phyloP scores from a whole-genome alignment of 352 stramenopile species.

The Phytopythium delawarense region DNA sequence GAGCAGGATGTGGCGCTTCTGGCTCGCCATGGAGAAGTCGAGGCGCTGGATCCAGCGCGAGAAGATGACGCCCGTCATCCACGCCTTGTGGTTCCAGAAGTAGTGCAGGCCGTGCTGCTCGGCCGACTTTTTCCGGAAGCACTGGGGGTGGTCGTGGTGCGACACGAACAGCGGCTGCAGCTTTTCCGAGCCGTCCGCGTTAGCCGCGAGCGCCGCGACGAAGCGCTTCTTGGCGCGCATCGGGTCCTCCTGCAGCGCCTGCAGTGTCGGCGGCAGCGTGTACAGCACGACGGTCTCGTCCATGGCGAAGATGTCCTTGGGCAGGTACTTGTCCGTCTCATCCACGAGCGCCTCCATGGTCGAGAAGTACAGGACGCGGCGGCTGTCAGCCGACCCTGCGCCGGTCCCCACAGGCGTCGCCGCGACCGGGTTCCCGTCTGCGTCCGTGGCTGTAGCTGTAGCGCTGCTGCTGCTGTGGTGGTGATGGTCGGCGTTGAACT shows the following conservation, averaged over 20 bases:
- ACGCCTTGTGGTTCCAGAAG: conserved; percentile 79
- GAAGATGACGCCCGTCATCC: conserved; percentile 84
- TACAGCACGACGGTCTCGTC: conserved; percentile 76
- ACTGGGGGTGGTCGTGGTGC: conserved; percentile 73
- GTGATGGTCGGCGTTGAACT: conserved; percentile 68
- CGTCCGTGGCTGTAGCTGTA: neutral
- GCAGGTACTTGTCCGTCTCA: conserved; percentile 74
- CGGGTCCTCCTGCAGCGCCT: conserved; percentile 37
- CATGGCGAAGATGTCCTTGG: conserved; percentile 70
- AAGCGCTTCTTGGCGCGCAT: conserved; percentile 69
- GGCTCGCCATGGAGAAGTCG: conserved; percentile 71
- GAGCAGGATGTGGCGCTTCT: conserved; percentile 75
- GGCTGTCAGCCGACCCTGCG: conserved; percentile 7
- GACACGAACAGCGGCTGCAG: conserved; percentile 78
- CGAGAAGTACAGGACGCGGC: conserved; percentile 53
- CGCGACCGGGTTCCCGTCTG: neutral
- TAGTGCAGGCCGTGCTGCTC: conserved; percentile 81
- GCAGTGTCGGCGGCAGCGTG: conserved; percentile 53
- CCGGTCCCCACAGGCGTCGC: neutral
- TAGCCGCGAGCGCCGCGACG: conserved; percentile 55
- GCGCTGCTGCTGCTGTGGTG: conserved; percentile 5
- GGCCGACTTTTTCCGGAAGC: conserved; percentile 70
- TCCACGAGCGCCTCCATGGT: conserved; percentile 52
- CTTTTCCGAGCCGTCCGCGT: conserved; percentile 72
- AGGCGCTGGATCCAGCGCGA: conserved; percentile 78